phyloP scores from a whole-genome alignment of 176 grass and related monocot genomes.

The Rhynchospora pubera region DNA sequence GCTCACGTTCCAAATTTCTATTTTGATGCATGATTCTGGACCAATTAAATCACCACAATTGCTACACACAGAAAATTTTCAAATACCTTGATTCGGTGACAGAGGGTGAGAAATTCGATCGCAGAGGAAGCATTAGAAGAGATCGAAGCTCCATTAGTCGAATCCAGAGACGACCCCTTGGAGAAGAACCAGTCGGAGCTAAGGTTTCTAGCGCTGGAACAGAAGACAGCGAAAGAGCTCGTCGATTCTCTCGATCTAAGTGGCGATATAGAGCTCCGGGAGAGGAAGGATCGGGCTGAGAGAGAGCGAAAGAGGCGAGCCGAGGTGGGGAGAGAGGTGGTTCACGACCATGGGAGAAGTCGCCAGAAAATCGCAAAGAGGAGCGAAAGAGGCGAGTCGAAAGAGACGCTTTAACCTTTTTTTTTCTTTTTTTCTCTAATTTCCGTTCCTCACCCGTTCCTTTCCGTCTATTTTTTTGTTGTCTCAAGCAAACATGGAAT shows the following conservation, averaged over 20 bases:
- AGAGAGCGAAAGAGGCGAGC: conserved; percentile 24
- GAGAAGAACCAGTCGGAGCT: conserved; percentile 29
- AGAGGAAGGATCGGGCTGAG: conserved; percentile 19
- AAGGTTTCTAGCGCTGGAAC: conserved; percentile 17
- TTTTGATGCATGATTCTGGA: too few relatives aligned
- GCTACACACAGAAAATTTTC: not conserved
- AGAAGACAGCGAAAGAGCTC: conserved; percentile 15
- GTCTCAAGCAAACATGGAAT: too few relatives aligned
- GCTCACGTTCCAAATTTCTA: too few relatives aligned
- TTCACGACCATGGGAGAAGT: conserved; percentile 38
- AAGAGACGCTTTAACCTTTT: too few relatives aligned
- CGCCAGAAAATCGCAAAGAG: not conserved
- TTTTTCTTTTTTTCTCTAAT: too few relatives aligned
- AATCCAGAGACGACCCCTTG: conserved; percentile 18
- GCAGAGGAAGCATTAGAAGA: conserved; percentile 44
- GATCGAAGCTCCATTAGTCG: conserved; percentile 35
- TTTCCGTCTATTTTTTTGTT: too few relatives aligned
- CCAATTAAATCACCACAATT: too few relatives aligned
- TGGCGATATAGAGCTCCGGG: conserved; percentile 11
- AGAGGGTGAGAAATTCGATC: conserved; percentile 91
- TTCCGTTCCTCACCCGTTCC: too few relatives aligned
- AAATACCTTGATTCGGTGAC: conserved; percentile 72
- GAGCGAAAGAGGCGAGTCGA: not conserved
- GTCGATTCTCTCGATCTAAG: conserved; percentile 14
- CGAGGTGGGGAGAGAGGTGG: too few relatives aligned